Base-by-base conservation (phyloP, 2,329 filamentous ascomycete species). In the Diaporthe humulicola region DNA sequence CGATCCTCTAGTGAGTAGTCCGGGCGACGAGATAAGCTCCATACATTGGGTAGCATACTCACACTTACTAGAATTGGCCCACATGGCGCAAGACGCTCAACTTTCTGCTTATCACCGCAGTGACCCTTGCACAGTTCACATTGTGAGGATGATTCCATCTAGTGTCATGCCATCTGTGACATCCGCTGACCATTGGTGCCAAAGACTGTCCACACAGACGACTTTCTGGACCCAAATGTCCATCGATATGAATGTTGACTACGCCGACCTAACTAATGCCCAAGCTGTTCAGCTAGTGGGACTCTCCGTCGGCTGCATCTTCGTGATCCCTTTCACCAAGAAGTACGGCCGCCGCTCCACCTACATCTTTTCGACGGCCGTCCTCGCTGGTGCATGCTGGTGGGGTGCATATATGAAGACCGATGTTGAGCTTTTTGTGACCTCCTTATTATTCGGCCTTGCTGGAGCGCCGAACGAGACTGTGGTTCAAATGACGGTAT, bases 221-320 rank as follows among this genome's bases (percentile, higher is more conserved):
- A 48, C 42, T 22, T 48, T 48, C 19, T 48, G 42, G 42, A 48
- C 42, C 19, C 42, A 48, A 48, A 48, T 48, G 42, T 48, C 42
- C 42, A 48, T 48, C 42, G 42, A 48, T 48, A 48, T 48, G 42
- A 48, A 48, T 48, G 42, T 48, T 48, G 42, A 48, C 42, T 48
- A 48, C 17, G 42, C 42, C 17, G 42, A 48, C 42, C 42, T 48
- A 2, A 48, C 42, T 5, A 48, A 48, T 7, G n/a, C 38, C 36
- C 60, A 66, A 25, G 60, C 60, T 66, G 33, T 40, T 40, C 60
- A 66, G 38, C 36, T 48, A 48, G 42, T 48, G 15, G 42, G 42
- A 48, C 42, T 48, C 5, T 48, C 42, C 42, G 42, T 48, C 42
- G 42, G 42, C 42, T 48, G 42, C 42, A 48, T 48, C 19, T 48